A percentile compares a stretch with the other conserved stretches of the same genome.
phyloP scores from a whole-genome alignment of 371 early-diverging fungal species.

The Mucor piriformis region DNA sequence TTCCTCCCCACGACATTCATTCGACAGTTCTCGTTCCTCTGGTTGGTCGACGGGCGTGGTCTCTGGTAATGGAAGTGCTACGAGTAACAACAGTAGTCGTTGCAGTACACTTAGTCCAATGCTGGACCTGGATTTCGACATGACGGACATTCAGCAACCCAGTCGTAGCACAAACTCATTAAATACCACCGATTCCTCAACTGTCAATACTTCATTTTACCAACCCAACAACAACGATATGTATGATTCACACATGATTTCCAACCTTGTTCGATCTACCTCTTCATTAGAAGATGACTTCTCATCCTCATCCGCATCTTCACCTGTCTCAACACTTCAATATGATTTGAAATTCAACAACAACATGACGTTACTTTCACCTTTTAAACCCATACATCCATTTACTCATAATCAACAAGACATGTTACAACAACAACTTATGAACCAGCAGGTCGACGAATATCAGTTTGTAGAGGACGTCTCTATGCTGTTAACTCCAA shows the following conservation, averaged over 20 bases:
- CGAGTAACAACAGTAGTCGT: constrained; percentile 24
- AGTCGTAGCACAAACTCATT: constrained; percentile 3
- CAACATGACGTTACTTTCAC: constrained; percentile 32
- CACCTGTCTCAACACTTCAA: constrained; percentile 32
- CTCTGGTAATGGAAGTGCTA: constrained; percentile 4
- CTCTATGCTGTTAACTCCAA: constrained; percentile 1
- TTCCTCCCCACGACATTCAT: constrained; percentile 17
- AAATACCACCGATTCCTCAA: not conserved
- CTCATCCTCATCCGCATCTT: constrained; percentile 31
- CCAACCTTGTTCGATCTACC: not conserved
- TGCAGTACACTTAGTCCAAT: constrained; percentile 39
- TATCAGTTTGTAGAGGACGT: constrained; percentile 5
- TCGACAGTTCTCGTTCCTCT: constrained; percentile 17
- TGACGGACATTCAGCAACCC: constrained; percentile 22
- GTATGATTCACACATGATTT: not conserved
- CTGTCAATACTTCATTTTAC: not conserved
- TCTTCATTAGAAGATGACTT: constrained; percentile 26
- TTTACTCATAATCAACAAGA: constrained; percentile 7
- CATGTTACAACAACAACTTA: constrained; percentile 1
- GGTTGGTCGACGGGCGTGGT: constrained; percentile 18
- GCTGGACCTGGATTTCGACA: constrained; percentile 32
- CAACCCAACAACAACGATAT: not conserved
- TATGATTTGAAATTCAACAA: constrained; percentile 1
- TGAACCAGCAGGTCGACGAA: not conserved
- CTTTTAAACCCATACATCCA: constrained; percentile 35